Base-by-base conservation (phyloP, 2,329 filamentous ascomycete genomes). In the Phoma sp. region DNA sequence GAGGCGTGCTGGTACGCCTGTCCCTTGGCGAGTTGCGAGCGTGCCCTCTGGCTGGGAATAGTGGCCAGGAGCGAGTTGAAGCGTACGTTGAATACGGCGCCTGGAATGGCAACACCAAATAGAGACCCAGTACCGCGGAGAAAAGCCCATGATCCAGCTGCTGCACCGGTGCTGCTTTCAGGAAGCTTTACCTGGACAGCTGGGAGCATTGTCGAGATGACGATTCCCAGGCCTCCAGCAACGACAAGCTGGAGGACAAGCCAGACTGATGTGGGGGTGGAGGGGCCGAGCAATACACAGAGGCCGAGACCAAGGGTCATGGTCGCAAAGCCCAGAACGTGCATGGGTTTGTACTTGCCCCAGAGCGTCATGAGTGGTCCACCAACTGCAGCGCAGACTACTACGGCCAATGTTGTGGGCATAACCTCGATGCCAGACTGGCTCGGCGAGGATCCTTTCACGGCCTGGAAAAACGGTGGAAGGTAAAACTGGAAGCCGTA, bases 401-500 rank as follows among this genome's bases (percentile, higher is more conserved):
- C 58, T 7, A 35, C 72, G 64, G 35, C 55, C 22, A 73, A 40
- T 1, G 59, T 71, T 5, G 62, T 63, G 8, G 66, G 68, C 55
- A 73, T 60, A 39, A 70, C 58, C 53, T 74, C 27, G 31, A 73
- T 13, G 17, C 70, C 69, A 9, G 69, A 70, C 21, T 55, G 38
- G 2, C 56, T 59, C 1, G 68, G 66, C 1, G 64, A 62, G 0
- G 62, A 62, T 3, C 60, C 60, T 27, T 60, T 60, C 19, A 72
- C 66, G 2, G 64, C 67, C 45, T 73, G 69, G 44, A 73, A 74
- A 60, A 62, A 74, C 3, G 62, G 55, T 7, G 66, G 66, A 1
- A 71, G 64, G 39, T 64, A 71, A 47, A 68, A 70, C 24, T 66
- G 60, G 33, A 71, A 59, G 13, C 69, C 62, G 33, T 71, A 70